These are phyloP conservation scores for Coemansia sp. DNA, from an alignment of 192 early-diverging fungal species.

Conservation along the genomic window DNA sequence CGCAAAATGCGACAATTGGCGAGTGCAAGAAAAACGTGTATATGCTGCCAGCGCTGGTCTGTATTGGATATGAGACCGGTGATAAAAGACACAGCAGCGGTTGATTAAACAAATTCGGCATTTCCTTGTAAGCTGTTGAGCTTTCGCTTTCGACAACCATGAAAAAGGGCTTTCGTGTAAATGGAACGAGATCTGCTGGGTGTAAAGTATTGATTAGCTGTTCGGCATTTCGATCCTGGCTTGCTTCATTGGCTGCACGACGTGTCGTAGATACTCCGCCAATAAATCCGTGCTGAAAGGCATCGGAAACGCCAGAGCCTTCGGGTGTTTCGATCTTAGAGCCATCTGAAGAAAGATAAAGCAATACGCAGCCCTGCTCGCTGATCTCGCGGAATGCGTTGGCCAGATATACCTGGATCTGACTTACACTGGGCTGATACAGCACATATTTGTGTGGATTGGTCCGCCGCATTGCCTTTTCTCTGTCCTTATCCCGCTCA, in stretches of 20 bases:
- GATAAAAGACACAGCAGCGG: conserved; percentile 85
- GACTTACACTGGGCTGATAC: conserved; percentile 86
- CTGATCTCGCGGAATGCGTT: conserved; percentile 89
- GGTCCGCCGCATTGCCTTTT: conserved; percentile 35
- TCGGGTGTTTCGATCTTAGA: background rate
- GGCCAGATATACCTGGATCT: conserved; percentile 87
- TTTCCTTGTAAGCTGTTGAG: conserved; percentile 78
- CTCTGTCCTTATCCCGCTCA: conserved; percentile 21
- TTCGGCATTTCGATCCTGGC: conserved; percentile 32
- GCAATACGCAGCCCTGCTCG: conserved; percentile 79
- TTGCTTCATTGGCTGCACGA: conserved; percentile 27
- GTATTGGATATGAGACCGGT: conserved; percentile 77
- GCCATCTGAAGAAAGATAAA: conserved; percentile 93
- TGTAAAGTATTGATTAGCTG: conserved; percentile 76
- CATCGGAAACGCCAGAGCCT: background rate
- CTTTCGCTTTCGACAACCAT: conserved; percentile 91
- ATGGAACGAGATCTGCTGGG: conserved; percentile 88
- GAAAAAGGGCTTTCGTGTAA: conserved; percentile 93
- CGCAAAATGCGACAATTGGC: conserved; percentile 86
- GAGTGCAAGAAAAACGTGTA: conserved; percentile 94
- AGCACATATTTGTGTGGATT: conserved; percentile 94
- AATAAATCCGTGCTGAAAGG: conserved; percentile 26
- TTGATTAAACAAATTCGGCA: conserved; percentile 85
- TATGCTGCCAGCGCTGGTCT: conserved; percentile 74
- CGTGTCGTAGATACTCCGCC: conserved; percentile 54